Conservation (phyloP, 2,329 filamentous ascomycete species). For the Cladobotryum mycophilum region DNA sequence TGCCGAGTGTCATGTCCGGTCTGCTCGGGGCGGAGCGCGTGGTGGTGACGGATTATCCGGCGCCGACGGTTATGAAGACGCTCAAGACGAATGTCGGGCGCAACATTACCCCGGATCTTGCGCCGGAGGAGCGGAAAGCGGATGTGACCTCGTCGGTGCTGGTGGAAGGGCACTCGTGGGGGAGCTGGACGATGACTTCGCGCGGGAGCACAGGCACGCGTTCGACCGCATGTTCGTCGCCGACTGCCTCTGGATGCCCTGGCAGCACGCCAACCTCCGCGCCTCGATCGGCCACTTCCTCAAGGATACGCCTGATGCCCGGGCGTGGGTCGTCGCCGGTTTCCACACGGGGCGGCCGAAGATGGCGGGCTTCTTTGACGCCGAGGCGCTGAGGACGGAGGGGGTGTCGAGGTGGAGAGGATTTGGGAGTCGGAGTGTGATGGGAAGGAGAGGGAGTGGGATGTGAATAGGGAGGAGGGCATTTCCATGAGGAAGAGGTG, state of each 20-base stretch:
- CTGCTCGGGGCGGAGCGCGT: slow-evolving; percentile 45
- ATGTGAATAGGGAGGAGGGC: slow-evolving; percentile 56
- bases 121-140: slow-evolving; percentile 22
- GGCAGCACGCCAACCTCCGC: slow-evolving; percentile 62
- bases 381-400: slow-evolving; percentile 33
- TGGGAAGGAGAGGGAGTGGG: slow-evolving; percentile 57
- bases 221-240: slow-evolving; percentile 63
- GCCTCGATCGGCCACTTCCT: slow-evolving; percentile 59
- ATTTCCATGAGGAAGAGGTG: slow-evolving; percentile 60
- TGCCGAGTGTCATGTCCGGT: slow-evolving; percentile 45
- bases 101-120: slow-evolving; percentile 37
- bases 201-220: slow-evolving; percentile 19
- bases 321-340: slow-evolving; percentile 60
- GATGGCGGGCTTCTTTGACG: slow-evolving; percentile 59
- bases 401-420: slow-evolving; percentile 54
- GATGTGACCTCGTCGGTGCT: slow-evolving; percentile 23
- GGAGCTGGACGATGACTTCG: slow-evolving; percentile 25
- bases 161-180: slow-evolving; percentile 61
- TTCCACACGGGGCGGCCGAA: slow-evolving; percentile 66
- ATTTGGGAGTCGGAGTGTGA: slow-evolving; percentile 66
- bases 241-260: slow-evolving; percentile 71
- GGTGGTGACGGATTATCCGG: slow-evolving; percentile 62
- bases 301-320: slow-evolving; percentile 32
- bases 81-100: slow-evolving; percentile 50
- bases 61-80: slow-evolving; percentile 51